phyloP scores from a whole-genome alignment of 2,329 filamentous ascomycete species.

The Coniella lustricola region DNA sequence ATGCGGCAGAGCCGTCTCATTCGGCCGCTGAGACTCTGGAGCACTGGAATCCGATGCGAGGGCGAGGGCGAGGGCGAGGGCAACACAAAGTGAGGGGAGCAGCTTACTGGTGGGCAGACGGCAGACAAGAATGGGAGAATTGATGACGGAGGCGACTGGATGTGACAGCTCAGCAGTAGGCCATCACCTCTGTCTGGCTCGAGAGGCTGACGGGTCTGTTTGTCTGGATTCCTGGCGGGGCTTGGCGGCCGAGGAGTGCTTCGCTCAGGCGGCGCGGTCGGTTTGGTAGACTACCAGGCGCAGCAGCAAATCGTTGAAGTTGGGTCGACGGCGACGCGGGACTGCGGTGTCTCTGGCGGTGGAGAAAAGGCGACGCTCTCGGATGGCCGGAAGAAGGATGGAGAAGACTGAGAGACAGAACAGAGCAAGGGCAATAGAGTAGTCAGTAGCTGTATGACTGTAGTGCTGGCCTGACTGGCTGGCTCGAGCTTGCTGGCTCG shows the following conservation, averaged over 20 bases:
- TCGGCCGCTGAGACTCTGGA: background rate
- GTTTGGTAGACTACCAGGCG: background rate
- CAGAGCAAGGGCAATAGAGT: background rate
- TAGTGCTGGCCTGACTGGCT: too few relatives aligned
- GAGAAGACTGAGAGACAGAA: background rate
- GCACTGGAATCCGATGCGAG: background rate
- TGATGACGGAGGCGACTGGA: background rate
- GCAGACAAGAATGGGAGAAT: background rate
- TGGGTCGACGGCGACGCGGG: too few relatives aligned
- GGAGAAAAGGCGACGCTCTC: too few relatives aligned
- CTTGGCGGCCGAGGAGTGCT: slow-evolving; percentile 2
- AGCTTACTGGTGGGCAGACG: background rate
- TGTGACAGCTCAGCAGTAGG: slow-evolving; percentile 2
- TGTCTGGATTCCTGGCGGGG: slow-evolving; percentile 7
- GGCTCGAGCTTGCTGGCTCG: too few relatives aligned
- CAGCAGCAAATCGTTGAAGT: slow-evolving; percentile 1
- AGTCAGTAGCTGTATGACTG: too few relatives aligned
- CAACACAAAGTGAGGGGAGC: background rate
- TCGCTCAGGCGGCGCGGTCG: slow-evolving; percentile 10
- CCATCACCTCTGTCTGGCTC: background rate
- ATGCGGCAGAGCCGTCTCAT: background rate
- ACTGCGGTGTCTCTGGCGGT: background rate
- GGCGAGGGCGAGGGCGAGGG: too few relatives aligned
- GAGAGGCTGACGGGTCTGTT: slow-evolving; percentile 8
- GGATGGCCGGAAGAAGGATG: too few relatives aligned